Base-by-base conservation (phyloP, 768 basidiomycete genomes). In the Nevesoporus exiguus region DNA sequence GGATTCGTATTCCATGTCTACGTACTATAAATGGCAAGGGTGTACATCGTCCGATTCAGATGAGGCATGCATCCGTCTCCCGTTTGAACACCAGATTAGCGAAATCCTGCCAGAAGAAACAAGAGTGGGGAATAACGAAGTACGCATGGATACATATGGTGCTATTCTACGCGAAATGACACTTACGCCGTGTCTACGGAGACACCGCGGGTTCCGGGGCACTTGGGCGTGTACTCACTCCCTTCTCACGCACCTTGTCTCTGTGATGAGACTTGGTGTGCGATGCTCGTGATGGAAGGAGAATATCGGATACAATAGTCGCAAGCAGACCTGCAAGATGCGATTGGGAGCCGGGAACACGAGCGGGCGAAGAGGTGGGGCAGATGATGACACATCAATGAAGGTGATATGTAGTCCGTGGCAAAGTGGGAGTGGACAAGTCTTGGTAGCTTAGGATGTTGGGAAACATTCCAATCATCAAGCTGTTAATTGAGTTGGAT, bases 1-100 rank as follows among this genome's bases (percentile, higher is more conserved):
- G 45, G 98, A 98, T 67, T 98, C 95, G 17, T 98, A 96, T 74
- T 95, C 96, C 2, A 98, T 99, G 97, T 99, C 98, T 74, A 98
- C 97, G 7, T 98, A 90, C 74, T n/a, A n/a, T n/a, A n/a, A 97
- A 97, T 65, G 96, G 97, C 40, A 85, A 95, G 21, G 97, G 98
- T 69, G 78, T 87, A 3, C 97, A 99, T 68, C 83, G 94, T 3
- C 83, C 81, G 67, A 83, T 98, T 10, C 77, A 88, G 2, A 85
- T 94, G 15, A 76, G n/a, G n/a, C 86, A 1, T 83, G 85, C 55
- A 80, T 95, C 7, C 92, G 94, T 69, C 77, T 97, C 1, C 97
- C 96, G 1, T 83, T 90, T 67, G 88, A 88, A 58, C 81, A 86
- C 51, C 82, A 87, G 42, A 93, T 98, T 58, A 84, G 85, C 7